Evolutionary conservation across 139 green algal genomes (phyloP), one percentile per base, ranked within the genome.

Genomic region (Volvox reticuliferus): DNA sequence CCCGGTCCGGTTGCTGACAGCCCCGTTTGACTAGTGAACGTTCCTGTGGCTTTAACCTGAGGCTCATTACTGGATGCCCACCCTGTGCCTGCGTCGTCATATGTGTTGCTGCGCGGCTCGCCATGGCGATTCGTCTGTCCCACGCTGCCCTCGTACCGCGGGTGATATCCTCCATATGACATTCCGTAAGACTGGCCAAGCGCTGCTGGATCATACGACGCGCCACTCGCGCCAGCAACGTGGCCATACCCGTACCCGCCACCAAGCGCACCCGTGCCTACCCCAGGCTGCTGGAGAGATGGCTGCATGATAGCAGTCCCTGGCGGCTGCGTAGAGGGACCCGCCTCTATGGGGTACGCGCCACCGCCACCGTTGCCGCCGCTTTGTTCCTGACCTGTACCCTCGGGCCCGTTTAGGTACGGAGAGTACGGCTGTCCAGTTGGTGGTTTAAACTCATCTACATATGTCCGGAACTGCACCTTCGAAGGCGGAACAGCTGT

Each of bases 361-460:
- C 36, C 67, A 69, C 35, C 63, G 63, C 63, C 65, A 68, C 35
- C 67, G n/a, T 37, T 32, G 37, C 69, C 85, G 26, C 3, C 37
- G 22, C 28, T 32, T 35, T 68, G 36, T 5, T 67, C 61, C 30
- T 76, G n/a, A 20, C 81, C 81, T 14, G 24, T 1, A 2, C 28
- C 85, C 0, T 55, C 37, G 69, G 22, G 24, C 28, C 67, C 69
- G n/a, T 71, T 89, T 12, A 90, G 73, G 76, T 91, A 91, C 19
- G 76, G 87, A 26, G 87, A 91, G 33, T 79, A 86, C 24, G 87
- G 87, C 33, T 91, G 76, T 3, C 87, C 87, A 5, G 87, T 91
- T 22, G 87, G 87, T 18, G 87, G 87, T 24, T 79, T 79, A 32
- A 79, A 91, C 62, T 91, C 87, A 77, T 91, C 87, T 26, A 79